These are phyloP conservation scores for Allomyces javanicus DNA, from an alignment of 192 early-diverging fungal species.

Conservation along the genomic window DNA sequence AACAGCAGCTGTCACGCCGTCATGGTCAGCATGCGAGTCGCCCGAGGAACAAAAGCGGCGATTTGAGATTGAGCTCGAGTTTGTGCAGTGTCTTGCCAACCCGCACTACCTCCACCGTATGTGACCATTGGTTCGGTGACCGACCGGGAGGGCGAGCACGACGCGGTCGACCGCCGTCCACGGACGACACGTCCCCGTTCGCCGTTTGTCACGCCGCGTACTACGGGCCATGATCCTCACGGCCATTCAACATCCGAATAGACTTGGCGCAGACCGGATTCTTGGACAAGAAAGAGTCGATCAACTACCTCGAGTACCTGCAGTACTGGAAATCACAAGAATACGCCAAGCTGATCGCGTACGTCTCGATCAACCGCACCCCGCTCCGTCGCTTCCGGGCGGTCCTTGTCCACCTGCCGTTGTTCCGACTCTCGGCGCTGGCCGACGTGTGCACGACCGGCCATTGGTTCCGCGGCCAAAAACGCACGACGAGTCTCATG, in stretches of 20 bases:
- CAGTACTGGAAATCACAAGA: conserved; percentile 73
- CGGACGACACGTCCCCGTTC: no score
- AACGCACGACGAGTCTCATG: no score
- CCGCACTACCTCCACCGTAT: conserved; percentile 80
- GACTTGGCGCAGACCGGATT: not conserved
- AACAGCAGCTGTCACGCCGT: no score
- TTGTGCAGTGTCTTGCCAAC: conserved; percentile 83
- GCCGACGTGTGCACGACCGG: no score
- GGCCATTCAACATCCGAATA: not conserved
- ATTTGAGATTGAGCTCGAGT: conserved; percentile 84
- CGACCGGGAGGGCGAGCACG: no score
- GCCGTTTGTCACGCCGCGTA: no score
- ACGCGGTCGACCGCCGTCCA: no score
- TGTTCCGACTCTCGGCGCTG: not conserved
- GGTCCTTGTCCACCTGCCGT: not conserved
- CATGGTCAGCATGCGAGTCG: not conserved
- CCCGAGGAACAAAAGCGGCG: conserved; percentile 16
- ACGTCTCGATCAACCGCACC: conserved; percentile 7
- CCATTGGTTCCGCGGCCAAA: no score
- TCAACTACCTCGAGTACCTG: conserved; percentile 79
- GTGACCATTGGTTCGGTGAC: conserved; percentile 1
- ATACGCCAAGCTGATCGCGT: conserved; percentile 78
- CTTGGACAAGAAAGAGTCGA: conserved; percentile 27
- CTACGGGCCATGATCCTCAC: not conserved
- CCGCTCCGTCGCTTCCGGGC: no score